These are phyloP conservation scores for Eutrema yunnanense DNA, from an alignment of 345 rosid genomes.

Conservation along the genomic window DNA sequence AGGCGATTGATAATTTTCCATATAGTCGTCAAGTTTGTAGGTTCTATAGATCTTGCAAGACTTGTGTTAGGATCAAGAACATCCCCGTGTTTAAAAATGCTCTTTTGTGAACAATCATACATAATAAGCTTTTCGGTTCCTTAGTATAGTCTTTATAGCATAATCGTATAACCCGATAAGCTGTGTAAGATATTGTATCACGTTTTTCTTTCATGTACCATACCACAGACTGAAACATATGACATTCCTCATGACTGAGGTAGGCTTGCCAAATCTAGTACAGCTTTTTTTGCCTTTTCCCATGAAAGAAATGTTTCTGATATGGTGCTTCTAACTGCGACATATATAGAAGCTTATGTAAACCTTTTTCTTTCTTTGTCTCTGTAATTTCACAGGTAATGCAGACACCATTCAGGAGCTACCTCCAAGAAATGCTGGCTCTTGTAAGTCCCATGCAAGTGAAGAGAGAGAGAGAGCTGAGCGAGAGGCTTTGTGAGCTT, in stretches of 20 bases:
- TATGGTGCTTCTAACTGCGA: background rate
- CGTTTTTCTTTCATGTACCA: background rate
- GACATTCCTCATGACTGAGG: background rate
- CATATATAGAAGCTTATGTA: background rate
- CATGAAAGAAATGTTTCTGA: background rate
- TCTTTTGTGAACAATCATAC: background rate
- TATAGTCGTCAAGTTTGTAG: no score
- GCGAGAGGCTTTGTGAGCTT: slow-evolving; percentile 85
- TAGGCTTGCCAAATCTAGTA: background rate
- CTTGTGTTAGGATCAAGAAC: background rate
- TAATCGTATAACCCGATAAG: background rate
- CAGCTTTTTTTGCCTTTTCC: background rate
- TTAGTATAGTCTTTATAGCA: background rate
- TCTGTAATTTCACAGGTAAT: slow-evolving; percentile 37
- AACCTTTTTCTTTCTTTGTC: background rate
- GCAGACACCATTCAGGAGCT: slow-evolving; percentile 87
- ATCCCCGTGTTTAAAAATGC: background rate
- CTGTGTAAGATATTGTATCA: background rate
- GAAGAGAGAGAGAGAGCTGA: slow-evolving; percentile 75
- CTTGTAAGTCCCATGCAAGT: slow-evolving; percentile 60
- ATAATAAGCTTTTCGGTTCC: background rate
- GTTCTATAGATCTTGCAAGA: background rate
- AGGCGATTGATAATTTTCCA: no score
- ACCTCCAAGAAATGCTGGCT: slow-evolving; percentile 77
- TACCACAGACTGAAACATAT: background rate